These are phyloP conservation scores for Erythrophleum fordii DNA, from an alignment of 306 rosid species.

Conservation along the genomic window DNA sequence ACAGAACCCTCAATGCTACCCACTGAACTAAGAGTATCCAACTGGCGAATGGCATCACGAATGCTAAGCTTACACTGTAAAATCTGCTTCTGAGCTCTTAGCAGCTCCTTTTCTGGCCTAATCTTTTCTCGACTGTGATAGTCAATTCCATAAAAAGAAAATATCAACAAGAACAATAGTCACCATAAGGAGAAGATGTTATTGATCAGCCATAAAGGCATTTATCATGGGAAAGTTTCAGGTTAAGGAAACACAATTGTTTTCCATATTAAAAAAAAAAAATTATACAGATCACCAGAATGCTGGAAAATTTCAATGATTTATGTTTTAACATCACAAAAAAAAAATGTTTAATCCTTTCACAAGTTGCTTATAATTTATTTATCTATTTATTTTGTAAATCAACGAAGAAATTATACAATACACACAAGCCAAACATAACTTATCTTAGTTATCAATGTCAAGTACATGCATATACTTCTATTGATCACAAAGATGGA, in stretches of 20 bases:
- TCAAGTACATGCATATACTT: no score
- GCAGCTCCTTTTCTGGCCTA: conserved; percentile 85
- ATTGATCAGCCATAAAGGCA: conserved; percentile 15
- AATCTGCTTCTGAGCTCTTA: conserved; percentile 84
- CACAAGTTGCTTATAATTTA: no score
- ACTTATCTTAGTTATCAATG: no score
- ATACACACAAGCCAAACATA: not conserved
- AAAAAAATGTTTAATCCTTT: no score
- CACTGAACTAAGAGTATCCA: conserved; percentile 74
- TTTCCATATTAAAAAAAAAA: not conserved
- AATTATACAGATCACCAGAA: not conserved
- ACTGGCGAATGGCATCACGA: conserved; percentile 75
- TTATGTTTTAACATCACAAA: no score
- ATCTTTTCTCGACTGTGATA: conserved; percentile 84
- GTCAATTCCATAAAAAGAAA: conserved; percentile 30
- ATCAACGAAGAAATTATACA: not conserved
- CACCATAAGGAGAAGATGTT: not conserved
- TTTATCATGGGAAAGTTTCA: conserved; percentile 27
- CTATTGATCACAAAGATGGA: not conserved
- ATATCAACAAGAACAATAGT: not conserved
- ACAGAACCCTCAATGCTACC: conserved; percentile 81
- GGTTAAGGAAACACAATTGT: conserved; percentile 6
- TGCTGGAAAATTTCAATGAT: not conserved
- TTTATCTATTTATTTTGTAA: no score
- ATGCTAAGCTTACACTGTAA: conserved; percentile 82